Conservation (phyloP, 1,139 yeast genomes). For the Citeromyces hawaiiensis region DNA sequence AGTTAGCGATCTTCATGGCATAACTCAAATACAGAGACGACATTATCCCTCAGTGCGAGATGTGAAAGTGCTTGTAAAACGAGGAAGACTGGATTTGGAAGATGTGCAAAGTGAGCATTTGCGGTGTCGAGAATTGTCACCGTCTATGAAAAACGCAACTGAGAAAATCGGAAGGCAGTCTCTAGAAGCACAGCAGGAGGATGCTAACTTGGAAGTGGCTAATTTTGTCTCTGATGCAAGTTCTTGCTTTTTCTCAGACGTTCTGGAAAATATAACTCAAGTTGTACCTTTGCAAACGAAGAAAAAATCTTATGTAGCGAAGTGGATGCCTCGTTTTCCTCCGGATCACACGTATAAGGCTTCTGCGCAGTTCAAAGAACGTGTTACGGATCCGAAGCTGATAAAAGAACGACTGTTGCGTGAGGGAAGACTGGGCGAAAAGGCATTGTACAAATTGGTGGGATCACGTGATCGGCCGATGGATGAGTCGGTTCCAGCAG, state of each 20-base stretch:
- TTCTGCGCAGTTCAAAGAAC: slow-evolving; percentile 53
- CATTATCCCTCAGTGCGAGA: slow-evolving; percentile 46
- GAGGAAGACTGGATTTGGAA: slow-evolving; percentile 27
- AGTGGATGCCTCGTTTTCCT: slow-evolving; percentile 76
- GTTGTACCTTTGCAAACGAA: slow-evolving; percentile 40
- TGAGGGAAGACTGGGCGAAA: slow-evolving; percentile 72
- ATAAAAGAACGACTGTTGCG: slow-evolving; percentile 60
- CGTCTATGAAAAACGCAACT: not conserved
- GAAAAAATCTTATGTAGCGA: slow-evolving; percentile 46
- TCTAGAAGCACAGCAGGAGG: slow-evolving; percentile 8
- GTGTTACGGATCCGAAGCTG: slow-evolving; percentile 59
- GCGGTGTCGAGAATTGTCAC: slow-evolving; percentile 12
- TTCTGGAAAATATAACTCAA: slow-evolving; percentile 30
- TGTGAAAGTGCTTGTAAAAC: slow-evolving; percentile 31
- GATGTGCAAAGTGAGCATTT: slow-evolving; percentile 31
- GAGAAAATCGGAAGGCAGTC: slow-evolving; percentile 4
- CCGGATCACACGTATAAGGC: slow-evolving; percentile 84
- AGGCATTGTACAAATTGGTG: slow-evolving; percentile 40
- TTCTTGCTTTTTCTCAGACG: slow-evolving; percentile 31
- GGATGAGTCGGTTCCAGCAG: too few species aligned
- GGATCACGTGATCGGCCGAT: too few species aligned
- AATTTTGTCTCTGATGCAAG: slow-evolving; percentile 18
- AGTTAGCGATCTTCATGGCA: slow-evolving; percentile 30
- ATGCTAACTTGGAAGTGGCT: slow-evolving; percentile 10
- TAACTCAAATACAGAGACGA: slow-evolving; percentile 60